phyloP scores from a whole-genome alignment of 768 basidiomycete species.

The Hortiboletus campestris region DNA sequence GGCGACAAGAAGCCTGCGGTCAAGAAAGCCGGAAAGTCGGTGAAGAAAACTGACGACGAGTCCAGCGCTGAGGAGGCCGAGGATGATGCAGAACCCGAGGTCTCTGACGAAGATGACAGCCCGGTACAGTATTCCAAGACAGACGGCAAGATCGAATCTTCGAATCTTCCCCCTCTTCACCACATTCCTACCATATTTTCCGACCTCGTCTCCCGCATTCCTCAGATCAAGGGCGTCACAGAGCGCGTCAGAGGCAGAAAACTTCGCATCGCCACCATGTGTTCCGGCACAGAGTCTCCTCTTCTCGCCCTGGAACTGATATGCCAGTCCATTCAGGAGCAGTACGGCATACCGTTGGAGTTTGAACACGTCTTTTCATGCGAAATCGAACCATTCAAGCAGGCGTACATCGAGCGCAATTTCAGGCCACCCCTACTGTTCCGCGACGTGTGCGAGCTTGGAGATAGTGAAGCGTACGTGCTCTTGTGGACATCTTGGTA shows the following conservation, averaged over 20 bases:
- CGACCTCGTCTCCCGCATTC: conserved; percentile 66
- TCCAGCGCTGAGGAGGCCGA: conserved; percentile 34
- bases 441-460: conserved; percentile 91
- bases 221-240: conserved; percentile 64
- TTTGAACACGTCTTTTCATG: conserved; percentile 95
- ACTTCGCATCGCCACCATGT: conserved; percentile 95
- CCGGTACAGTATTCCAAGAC: conserved; percentile 38
- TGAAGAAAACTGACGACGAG: conserved; percentile 32
- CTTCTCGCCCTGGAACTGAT: conserved; percentile 87
- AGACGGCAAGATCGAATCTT: conserved; percentile 47
- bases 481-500: background rate
- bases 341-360: conserved; percentile 60
- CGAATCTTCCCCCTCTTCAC: conserved; percentile 74
- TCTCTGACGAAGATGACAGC: conserved; percentile 30
- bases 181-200: conserved; percentile 71
- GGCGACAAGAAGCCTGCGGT: conserved; percentile 27
- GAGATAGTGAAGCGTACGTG: conserved; percentile 71
- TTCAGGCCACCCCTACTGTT: conserved; percentile 91
- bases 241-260: conserved; percentile 73
- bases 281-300: conserved; percentile 94
- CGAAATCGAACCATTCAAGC: conserved; percentile 96
- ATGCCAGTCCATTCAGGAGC: conserved; percentile 68
- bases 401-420: conserved; percentile 96
- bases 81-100: conserved; percentile 35
- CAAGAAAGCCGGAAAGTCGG: conserved; percentile 32